Base-by-base conservation (phyloP, 495 filamentous ascomycete species). In the Penicillium herquei region DNA sequence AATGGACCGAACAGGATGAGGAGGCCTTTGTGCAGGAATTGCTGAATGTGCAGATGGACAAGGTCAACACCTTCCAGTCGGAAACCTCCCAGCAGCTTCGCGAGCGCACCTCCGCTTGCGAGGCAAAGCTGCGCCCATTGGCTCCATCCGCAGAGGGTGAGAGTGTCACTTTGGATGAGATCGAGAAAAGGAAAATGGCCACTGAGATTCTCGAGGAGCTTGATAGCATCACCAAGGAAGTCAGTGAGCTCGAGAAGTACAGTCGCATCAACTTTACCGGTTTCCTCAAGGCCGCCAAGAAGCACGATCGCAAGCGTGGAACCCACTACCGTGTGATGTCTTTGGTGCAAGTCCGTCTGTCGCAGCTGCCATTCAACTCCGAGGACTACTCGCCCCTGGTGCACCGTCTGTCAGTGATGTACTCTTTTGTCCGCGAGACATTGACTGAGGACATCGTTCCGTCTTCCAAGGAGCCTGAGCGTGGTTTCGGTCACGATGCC, bases 1-100 rank as follows among this genome's bases (percentile, higher is more conserved):
- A 75, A 35, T 98, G 94, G 94, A 98, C 95, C 34, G 91, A 96
- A 56, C 85, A 91, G n/a, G 94, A 98, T 72, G 94, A 98, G 77
- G 87, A 87, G 55, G 79, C 78, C 10, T 98, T 98, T 71, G 92
- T 95, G 61, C 92, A 96, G 64, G 94, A 97, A 78, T 74, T 97
- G 49, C 80, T 96, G 64, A 98, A 96, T 69, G 84, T 87, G 6
- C 91, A 98, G 75, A 78, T 98, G 64, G 92, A 98, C 62, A 98
- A 98, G 75, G 94, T 98, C 58, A 87, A 93, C 65, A 75, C 82
- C 39, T 98, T 98, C 73, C 94, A 97, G 68, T 80, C 80, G 34
- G 82, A 88, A 51, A 94, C 84, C 46, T 83, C 87, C 52, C 77
- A 86, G 64, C 78, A 81, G 60, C 79, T 96, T 54, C 83, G 87